phyloP scores from a whole-genome alignment of 192 early-diverging fungal genomes.

The Backusella psychrophila region DNA sequence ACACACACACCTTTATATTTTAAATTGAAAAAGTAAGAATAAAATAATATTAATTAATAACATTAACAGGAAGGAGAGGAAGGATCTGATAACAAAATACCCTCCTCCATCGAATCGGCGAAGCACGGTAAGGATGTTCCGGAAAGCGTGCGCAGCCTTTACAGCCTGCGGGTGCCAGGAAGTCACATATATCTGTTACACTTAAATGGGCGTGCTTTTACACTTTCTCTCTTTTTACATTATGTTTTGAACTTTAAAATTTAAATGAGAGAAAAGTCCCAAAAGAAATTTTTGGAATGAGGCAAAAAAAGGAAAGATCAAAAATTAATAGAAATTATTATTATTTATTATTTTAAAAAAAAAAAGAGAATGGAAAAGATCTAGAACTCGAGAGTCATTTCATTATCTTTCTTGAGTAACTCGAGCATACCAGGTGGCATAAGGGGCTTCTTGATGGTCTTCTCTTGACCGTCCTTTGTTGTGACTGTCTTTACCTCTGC shows the following conservation, averaged over 20 bases:
- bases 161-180: background rate
- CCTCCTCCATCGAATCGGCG: background rate
- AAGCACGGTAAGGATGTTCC: background rate
- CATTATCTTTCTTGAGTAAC: slow-evolving; percentile 68
- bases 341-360: slow-evolving; percentile 8
- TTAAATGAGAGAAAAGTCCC: background rate
- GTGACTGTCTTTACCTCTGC: slow-evolving; percentile 37
- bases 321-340: background rate
- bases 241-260: background rate
- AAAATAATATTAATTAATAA: background rate
- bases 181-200: background rate
- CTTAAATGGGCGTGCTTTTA: background rate
- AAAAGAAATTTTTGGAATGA: background rate
- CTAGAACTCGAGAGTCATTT: slow-evolving; percentile 48
- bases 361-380: background rate
- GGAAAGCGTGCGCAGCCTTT: background rate
- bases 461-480: slow-evolving; percentile 39
- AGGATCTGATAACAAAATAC: background rate
- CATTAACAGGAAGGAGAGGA: background rate
- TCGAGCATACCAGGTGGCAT: slow-evolving; percentile 76
- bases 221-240: background rate
- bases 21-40: background rate
- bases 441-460: slow-evolving; percentile 48
- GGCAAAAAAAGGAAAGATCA: background rate
- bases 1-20: background rate